These are phyloP conservation scores for Zygotorulaspora mrakii DNA, from an alignment of 1,139 yeast species.

Conservation along the genomic window DNA sequence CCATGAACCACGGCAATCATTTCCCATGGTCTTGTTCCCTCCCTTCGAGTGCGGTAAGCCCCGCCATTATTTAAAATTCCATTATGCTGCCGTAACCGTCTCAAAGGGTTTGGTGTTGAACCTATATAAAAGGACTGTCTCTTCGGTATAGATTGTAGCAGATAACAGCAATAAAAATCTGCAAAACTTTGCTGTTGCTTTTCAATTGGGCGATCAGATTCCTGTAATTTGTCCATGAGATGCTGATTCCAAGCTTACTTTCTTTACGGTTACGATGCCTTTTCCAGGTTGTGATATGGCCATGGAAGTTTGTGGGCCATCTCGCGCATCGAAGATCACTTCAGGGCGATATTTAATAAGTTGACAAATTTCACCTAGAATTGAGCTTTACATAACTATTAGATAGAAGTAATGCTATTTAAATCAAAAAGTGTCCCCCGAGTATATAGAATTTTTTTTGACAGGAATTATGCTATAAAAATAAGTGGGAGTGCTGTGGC, in stretches of 20 bases:
- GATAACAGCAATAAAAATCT: conserved; percentile 61
- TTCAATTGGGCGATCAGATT: neutral
- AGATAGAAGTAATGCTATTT: neutral
- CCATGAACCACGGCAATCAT: conserved; percentile 62
- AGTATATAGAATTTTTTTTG: neutral
- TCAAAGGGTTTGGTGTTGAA: conserved; percentile 68
- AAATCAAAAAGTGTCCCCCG: conserved; percentile 2
- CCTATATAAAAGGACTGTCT: conserved; percentile 65
- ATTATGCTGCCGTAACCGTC: conserved; percentile 74
- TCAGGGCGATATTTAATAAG: too few species aligned
- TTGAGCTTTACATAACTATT: too few species aligned
- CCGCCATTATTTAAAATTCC: conserved; percentile 64
- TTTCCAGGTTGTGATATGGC: too few species aligned
- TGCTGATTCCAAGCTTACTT: too few species aligned
- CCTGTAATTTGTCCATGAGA: conserved; percentile 3
- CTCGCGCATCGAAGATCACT: too few species aligned
- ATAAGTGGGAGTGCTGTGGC: conserved; percentile 2
- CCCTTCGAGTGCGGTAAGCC: conserved; percentile 58
- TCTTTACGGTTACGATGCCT: too few species aligned
- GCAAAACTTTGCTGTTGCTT: conserved; percentile 14
- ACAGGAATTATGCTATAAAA: conserved; percentile 6
- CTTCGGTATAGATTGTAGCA: conserved; percentile 55
- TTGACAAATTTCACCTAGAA: too few species aligned
- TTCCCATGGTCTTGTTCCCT: conserved; percentile 68
- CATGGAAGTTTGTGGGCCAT: too few species aligned